Evolutionary conservation across 768 basidiomycete genomes (phyloP), one percentile per base, ranked within the genome.

Genomic region (Termitomyces sp.): DNA sequence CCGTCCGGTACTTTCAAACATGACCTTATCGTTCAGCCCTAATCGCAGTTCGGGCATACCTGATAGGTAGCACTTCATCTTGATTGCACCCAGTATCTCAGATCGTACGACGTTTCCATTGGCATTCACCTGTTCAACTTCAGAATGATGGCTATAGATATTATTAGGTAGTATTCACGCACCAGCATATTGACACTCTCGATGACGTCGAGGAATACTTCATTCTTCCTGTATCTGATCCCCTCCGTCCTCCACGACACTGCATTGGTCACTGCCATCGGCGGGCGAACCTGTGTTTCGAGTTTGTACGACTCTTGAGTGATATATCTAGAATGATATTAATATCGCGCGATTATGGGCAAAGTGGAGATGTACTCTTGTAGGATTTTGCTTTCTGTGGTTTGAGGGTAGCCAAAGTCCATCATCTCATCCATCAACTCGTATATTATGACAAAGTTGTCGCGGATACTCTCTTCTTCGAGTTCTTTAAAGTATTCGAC

Each of bases 361-460:
- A 33, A 29, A 32, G 20, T 23, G 18, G 45, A 23, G 32, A 75
- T 86, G 64, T 59, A 92, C 88, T 98, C 96, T 73, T 98, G 96
- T 49, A 98, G 73, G 63, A 98, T 99, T 79, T 99, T 98, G 80
- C 91, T 94, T 76, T 99, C 97, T 15, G 97, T 98, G 39, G 96
- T 99, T 71, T 98, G 97, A 0, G 97, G 96, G 68, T 89, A 98
- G 7, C 97, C 97, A 72, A 97, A 99, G 76, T 99, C 97, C 94
- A 98, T 98, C 93, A 98, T 98, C 77, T 99, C 97, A 65, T 98
- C 96, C 77, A 99, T 82, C 51, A 98, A 83, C 68, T 98, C 96
- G 70, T 97, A 99, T 48, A 99, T 97, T 67, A 99, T 97, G 38
- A 99, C 97, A 67, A 99, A 99, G 67, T 99, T 99, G 72, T 99